Evolutionary conservation across 345 rosid genomes (phyloP), one percentile per base, ranked within the genome.

Genomic region (Moricandia arvensis): DNA sequence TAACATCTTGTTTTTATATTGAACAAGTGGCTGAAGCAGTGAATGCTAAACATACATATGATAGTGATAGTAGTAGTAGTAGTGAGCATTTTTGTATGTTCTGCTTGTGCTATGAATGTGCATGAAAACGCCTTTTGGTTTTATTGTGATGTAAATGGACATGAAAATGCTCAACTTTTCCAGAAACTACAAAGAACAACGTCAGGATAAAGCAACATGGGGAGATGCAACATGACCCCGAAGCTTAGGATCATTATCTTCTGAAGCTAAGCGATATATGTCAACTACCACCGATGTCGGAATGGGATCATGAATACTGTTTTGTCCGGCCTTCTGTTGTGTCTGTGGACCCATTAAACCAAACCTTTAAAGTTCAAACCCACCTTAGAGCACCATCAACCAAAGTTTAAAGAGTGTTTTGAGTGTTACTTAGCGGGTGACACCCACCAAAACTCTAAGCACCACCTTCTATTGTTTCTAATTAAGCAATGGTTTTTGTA

Each of bases 201-300:
- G 84, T 85, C 54, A 89, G 81, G 37, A 89, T 78, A 66, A 89
- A 89, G 53, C 93, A 89, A 8, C 90, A 81, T 35, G 89, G 88
- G 30, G 83, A 78, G 83, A 87, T 85, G 81, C 86, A 82, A 73
- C 85, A 85, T 24, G 81, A 63, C 4, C 41, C 57, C 47, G 58
- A 69, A 18, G 49, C 68, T 55, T 74, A 0, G 79, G 86, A 72
- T 45, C 75, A 47, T 0, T 49, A 33, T 72, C 75, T 72, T 72
- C 61, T 71, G 75, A 47, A 5, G 35, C 2, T 21, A 72, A 34
- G 1, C 35, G 4, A 5, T 6, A 2, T 47, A 72, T 72, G 75
- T 62, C 51, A 21, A 72, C 51, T 33, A 72, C 61, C 11, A 34
- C 45, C 9, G 66, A 29, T 59, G 65, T 12, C 30, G 47, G 71